A percentile compares a stretch with the other conserved stretches of the same genome.
These are phyloP conservation scores for Asclepias syriaca DNA, from an alignment of 257 asterid species.

Conservation along the genomic window DNA sequence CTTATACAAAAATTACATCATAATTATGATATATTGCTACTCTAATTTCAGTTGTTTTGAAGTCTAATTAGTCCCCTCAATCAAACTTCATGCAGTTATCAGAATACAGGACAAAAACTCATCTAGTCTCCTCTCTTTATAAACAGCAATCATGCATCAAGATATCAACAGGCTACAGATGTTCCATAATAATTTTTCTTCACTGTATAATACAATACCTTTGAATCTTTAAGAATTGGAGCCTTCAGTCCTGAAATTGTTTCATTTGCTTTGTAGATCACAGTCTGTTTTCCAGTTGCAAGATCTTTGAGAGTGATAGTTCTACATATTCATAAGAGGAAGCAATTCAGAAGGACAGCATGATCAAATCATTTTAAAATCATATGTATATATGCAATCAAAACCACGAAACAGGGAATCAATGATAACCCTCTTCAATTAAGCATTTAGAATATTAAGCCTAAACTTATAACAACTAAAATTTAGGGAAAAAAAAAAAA, in stretches of 20 bases:
- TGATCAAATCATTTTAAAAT: too few relatives aligned
- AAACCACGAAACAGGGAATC: neutral
- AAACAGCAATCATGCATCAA: neutral
- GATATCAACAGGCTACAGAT: neutral
- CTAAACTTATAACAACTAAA: neutral
- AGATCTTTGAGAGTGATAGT: slow-evolving; percentile 45
- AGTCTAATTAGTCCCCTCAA: too few relatives aligned
- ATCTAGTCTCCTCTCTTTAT: neutral
- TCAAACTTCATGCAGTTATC: too few relatives aligned
- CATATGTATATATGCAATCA: neutral
- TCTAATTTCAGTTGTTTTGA: too few relatives aligned
- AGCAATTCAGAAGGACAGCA: neutral
- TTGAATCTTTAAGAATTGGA: slow-evolving; percentile 52
- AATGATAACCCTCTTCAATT: neutral
- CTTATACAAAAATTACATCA: neutral
- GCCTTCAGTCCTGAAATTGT: slow-evolving; percentile 49
- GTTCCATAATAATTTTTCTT: neutral
- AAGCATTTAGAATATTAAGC: neutral
- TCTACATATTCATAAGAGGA: slow-evolving; percentile 28
- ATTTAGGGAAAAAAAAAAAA: neutral
- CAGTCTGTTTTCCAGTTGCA: slow-evolving; percentile 33
- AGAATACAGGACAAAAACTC: too few relatives aligned
- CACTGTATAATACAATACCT: slow-evolving; percentile 32
- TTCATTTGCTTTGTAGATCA: slow-evolving; percentile 62
- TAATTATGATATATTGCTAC: neutral